Evolutionary conservation across 2,329 filamentous ascomycete species (phyloP).

Genomic region (Penicillium brasilianum): DNA sequence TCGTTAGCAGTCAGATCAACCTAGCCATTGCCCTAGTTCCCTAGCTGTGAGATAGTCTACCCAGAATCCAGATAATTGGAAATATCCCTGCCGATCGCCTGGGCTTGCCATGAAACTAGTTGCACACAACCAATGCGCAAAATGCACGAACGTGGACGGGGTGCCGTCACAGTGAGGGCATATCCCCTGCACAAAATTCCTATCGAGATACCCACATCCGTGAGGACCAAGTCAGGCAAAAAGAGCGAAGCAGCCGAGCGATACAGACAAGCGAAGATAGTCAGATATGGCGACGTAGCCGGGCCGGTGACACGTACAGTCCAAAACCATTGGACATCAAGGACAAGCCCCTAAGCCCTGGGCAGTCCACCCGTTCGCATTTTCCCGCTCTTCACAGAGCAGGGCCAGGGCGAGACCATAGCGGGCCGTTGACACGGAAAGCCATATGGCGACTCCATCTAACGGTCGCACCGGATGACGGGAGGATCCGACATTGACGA

Average conservation of each 20-base stretch:
- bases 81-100: slow-evolving; percentile 20
- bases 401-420: slow-evolving; percentile 16
- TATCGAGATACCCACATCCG: background rate
- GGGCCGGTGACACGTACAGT: background rate
- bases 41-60: slow-evolving; percentile 15
- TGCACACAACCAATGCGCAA: background rate
- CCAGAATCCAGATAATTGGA: slow-evolving; percentile 20
- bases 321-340: background rate
- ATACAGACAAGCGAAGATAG: background rate
- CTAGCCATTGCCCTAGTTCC: slow-evolving; percentile 12
- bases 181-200: too few species aligned
- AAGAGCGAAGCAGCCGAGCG: background rate
- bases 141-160: slow-evolving; percentile 3
- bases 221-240: background rate
- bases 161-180: background rate
- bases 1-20: background rate
- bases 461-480: slow-evolving; percentile 22
- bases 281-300: background rate
- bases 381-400: background rate
- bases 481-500: slow-evolving; percentile 24
- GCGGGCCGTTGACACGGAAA: slow-evolving; percentile 22
- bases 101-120: background rate
- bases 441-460: slow-evolving; percentile 27
- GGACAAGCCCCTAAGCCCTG: background rate
- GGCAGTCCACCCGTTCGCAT: slow-evolving; percentile 4